These are phyloP conservation scores for Fraxinus xanthoxyloides DNA, from an alignment of 305 asterid species.

Conservation along the genomic window DNA sequence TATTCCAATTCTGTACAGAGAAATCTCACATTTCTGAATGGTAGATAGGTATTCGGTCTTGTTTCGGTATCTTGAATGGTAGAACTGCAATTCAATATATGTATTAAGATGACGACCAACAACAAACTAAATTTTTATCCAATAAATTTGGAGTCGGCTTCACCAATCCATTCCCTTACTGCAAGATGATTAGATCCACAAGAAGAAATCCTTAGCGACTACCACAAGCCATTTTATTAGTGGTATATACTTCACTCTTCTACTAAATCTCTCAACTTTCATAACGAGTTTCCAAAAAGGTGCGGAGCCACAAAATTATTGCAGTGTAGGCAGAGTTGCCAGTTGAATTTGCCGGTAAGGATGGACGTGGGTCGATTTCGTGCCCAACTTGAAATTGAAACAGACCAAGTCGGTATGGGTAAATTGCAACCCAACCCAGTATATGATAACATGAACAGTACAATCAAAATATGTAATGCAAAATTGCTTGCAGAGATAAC, in stretches of 20 bases:
- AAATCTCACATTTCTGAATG: not conserved
- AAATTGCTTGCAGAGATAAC: conserved; percentile 32
- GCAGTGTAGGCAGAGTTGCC: not conserved
- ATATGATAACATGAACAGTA: not conserved
- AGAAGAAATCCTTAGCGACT: not conserved
- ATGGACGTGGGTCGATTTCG: not conserved
- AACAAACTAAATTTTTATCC: not conserved
- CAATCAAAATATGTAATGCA: conserved; percentile 10
- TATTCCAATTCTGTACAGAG: not conserved
- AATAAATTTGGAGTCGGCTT: not conserved
- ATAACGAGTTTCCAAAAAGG: not conserved
- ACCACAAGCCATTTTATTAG: not conserved
- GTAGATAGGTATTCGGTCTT: not conserved
- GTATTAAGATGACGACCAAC: not conserved
- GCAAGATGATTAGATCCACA: not conserved
- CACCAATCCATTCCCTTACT: not conserved
- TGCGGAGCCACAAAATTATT: not conserved
- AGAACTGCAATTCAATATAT: not conserved
- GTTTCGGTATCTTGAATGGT: not conserved
- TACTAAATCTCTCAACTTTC: not conserved
- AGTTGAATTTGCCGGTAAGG: not conserved
- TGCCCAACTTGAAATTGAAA: not conserved
- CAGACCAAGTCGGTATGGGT: not conserved
- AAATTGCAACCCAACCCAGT: not conserved
- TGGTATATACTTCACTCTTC: not conserved